Percentiles rank a stretch among this genome's conserved stretches.
phyloP scores from a whole-genome alignment of 2,329 filamentous ascomycete genomes.

The Exophiala aquamarina region DNA sequence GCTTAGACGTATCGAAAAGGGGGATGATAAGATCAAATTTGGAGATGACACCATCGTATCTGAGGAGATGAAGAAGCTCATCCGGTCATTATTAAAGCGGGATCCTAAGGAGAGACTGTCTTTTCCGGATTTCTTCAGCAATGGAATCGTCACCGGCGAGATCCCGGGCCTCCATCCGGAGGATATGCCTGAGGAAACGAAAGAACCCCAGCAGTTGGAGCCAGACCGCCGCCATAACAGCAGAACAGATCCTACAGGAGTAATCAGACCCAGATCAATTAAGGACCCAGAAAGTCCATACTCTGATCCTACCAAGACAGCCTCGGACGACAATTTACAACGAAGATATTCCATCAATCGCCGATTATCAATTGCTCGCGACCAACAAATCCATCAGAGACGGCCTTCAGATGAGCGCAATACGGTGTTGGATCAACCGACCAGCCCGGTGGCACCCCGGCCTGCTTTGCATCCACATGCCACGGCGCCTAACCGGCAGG shows the following conservation, averaged over 20 bases:
- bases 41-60: slow-evolving; percentile 70
- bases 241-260: slow-evolving; percentile 22
- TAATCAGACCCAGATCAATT: slow-evolving; percentile 20
- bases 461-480: slow-evolving; percentile 36
- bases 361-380: slow-evolving; percentile 23
- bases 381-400: slow-evolving; percentile 12
- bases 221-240: slow-evolving; percentile 21
- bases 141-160: slow-evolving; percentile 68
- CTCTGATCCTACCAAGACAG: slow-evolving; percentile 16
- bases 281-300: slow-evolving; percentile 27
- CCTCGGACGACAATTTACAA: slow-evolving; percentile 17
- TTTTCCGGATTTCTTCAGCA: slow-evolving; percentile 81
- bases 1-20: slow-evolving; percentile 84
- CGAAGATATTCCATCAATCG: slow-evolving; percentile 16
- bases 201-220: slow-evolving; percentile 2
- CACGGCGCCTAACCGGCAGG: slow-evolving; percentile 43
- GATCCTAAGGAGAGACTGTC: slow-evolving; percentile 81
- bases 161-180: slow-evolving; percentile 83
- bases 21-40: slow-evolving; percentile 83
- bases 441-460: slow-evolving; percentile 28
- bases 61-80: slow-evolving; percentile 74
- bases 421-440: slow-evolving; percentile 26
- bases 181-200: slow-evolving; percentile 54
- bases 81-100: slow-evolving; percentile 77
- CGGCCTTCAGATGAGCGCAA: slow-evolving; percentile 12